Conservation (phyloP, 768 basidiomycete genomes). For the Pleurotus ostreatus region DNA sequence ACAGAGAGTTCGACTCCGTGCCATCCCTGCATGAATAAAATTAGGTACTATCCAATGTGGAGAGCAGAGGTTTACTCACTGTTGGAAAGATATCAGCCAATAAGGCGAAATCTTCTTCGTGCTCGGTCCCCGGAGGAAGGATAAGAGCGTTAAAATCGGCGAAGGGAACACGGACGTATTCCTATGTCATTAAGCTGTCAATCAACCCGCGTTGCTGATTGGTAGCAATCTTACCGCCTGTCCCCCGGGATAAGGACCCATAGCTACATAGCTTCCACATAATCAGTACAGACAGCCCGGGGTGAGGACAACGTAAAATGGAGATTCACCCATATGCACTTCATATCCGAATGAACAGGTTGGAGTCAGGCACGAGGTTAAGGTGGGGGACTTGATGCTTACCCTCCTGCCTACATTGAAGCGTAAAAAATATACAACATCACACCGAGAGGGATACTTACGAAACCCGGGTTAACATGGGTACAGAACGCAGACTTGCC, state of each 20-base stretch:
- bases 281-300: not conserved
- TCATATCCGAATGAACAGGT: not conserved
- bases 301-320: not conserved
- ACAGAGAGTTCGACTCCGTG: conserved; percentile 48
- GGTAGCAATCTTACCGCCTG: conserved; percentile 35
- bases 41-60: not conserved
- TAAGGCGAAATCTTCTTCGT: conserved; percentile 52
- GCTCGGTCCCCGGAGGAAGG: conserved; percentile 47
- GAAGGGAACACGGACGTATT: conserved; percentile 54
- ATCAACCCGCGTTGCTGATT: not conserved
- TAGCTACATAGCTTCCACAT: conserved; percentile 42
- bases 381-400: conserved; percentile 3
- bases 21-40: conserved; percentile 35
- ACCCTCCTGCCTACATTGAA: conserved; percentile 40
- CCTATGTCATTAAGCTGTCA: conserved; percentile 21
- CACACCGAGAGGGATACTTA: conserved; percentile 22
- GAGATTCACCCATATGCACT: conserved; percentile 42
- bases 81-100: conserved; percentile 56
- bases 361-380: too few relatives aligned
- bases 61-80: conserved; percentile 20
- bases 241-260: conserved; percentile 53
- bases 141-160: conserved; percentile 54
- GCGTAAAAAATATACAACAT: too few relatives aligned
- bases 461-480: conserved; percentile 54
- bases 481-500: conserved; percentile 53